These are phyloP conservation scores for Solanum arcanum DNA, from an alignment of 257 asterid species.

Conservation along the genomic window DNA sequence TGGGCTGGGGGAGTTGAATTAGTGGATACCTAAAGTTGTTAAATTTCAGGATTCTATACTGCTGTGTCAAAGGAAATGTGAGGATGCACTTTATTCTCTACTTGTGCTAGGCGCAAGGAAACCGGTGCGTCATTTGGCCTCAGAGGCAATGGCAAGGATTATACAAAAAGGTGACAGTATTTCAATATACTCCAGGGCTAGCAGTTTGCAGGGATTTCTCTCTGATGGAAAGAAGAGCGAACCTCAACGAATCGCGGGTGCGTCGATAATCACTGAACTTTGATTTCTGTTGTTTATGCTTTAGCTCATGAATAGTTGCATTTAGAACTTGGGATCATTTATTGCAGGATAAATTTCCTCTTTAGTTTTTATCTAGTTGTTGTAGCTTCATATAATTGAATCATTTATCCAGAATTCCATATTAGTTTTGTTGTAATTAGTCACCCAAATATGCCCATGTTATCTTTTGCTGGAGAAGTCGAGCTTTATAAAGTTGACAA, in stretches of 20 bases:
- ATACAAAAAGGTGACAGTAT: slow-evolving; percentile 77
- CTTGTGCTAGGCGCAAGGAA: slow-evolving; percentile 90
- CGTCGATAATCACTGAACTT: slow-evolving; percentile 4
- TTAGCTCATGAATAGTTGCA: background rate
- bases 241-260: slow-evolving; percentile 87
- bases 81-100: slow-evolving; percentile 83
- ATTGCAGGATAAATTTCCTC: background rate
- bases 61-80: slow-evolving; percentile 84
- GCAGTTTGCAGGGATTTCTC: slow-evolving; percentile 95
- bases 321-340: background rate
- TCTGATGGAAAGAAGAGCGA: slow-evolving; percentile 85
- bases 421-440: background rate
- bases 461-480: background rate
- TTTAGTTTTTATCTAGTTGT: background rate
- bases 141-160: slow-evolving; percentile 87
- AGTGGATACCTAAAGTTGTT: background rate
- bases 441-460: background rate
- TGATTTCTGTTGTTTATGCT: background rate
- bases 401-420: background rate
- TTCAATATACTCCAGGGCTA: slow-evolving; percentile 93
- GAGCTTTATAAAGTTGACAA: background rate
- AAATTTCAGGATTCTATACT: slow-evolving; percentile 66
- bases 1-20: background rate
- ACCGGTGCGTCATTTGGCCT: slow-evolving; percentile 94
- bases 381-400: background rate